Evolutionary conservation across 2,329 filamentous ascomycete genomes (phyloP), one percentile per base, ranked within the genome.

Genomic region (Talaromyces pinophilus): DNA sequence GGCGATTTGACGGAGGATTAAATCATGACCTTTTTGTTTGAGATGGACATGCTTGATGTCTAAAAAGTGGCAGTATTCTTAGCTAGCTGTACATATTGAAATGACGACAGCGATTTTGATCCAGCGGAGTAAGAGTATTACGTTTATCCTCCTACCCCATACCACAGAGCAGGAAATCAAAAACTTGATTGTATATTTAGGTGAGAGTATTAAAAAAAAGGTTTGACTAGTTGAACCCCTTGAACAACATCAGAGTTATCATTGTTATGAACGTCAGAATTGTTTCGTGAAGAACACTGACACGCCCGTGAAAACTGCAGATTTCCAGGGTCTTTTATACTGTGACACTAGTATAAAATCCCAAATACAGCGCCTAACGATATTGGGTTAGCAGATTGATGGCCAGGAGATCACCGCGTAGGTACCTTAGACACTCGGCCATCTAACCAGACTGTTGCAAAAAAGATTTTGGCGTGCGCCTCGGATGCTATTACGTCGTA

Each of bases 1-100:
- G 95, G 95, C 72, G 95, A 98, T 78, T 85, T 97, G 75, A 96
- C 92, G 15, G 93, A 97, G 82, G 92, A 96, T 75, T 93, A 88
- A 69, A 15, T 11, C 25, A 25, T 1, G 19, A 7, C 11, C 28
- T 67, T 11, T 55, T 22, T n/a, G 1, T 33, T 55, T 7, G n/a
- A 19, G 17, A 19, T 25, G 25, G 25, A 25, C 25, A 5, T 52
- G 1, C 19, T 38, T 22, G n/a, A 10, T 57, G 11, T 57, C 22
- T 10, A 22, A 38, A 38, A 57, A 57, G 33, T 38, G 54, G 11
- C 3, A 57, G 33, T 38, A 38, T 57, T 57, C 54, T 15, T 22
- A 57, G 54, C 54, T 25, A 38, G 52, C 30, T 57, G 54, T 57
- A 57, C 13, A 57, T 57, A 38, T 57, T 40, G 54, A 40, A 57